Base-by-base conservation (phyloP, 768 basidiomycete species). In the Calvatia gigantea region DNA sequence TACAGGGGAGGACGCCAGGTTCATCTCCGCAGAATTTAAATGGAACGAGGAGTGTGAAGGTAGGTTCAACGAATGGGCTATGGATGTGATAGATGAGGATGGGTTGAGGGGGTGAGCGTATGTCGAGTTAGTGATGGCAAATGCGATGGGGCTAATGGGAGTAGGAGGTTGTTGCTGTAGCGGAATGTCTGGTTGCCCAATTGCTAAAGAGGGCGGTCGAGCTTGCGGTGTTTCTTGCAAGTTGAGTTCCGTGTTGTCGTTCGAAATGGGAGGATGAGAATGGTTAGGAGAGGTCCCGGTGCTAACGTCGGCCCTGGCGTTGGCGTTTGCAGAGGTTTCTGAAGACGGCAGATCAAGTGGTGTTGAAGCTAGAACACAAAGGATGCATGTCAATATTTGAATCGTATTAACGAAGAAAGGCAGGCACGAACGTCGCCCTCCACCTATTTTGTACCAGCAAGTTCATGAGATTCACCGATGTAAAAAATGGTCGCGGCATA, bases 21-120 rank as follows among this genome's bases (percentile, higher is more conserved):
- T 21, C 17, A 14, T 12, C 17, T 21, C 3, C 19, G 12, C 21
- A 0, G 7, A 0, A 11, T 0, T 0, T 6, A 23, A 0, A 6
- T 1, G 5, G 14, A 42, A 23, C 19, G 14, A 42, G 19, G 25
- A 23, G 19, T 21, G 41, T 11, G 23, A 1, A 11, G 25, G 17
- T 2, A 12, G 41, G 41, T 15, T 0, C 3, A 8, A 23, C 12
- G 14, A 21, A 21, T 12, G 12, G 7, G 12, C 9, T n/a, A n/a
- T n/a, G n/a, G n/a, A n/a, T 6, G 19, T 37, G 48, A 25, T 15
- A 21, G 32, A 11, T 43, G 15, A 43, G 42, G 42, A 4, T 21
- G 21, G 11, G 42, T 21, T 8, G 42, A 8, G 15, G 42, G 2
- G 12, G 21, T 21, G 21, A 23, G 17, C 6, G 2, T 17, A 6